Base-by-base conservation (phyloP, 257 asterid species). In the Nicotiana tabacum region DNA sequence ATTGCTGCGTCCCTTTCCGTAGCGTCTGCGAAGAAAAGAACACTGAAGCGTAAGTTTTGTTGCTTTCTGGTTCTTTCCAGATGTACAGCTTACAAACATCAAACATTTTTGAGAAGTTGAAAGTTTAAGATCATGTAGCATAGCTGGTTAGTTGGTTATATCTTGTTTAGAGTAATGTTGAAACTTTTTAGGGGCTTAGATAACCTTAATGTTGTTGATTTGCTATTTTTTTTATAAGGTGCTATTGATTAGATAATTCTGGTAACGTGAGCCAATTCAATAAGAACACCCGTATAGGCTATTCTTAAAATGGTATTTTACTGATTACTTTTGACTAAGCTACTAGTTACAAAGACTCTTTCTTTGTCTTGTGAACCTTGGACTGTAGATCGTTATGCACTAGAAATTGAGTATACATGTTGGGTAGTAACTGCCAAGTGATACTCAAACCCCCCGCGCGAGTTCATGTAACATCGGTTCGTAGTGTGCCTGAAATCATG, bases 1-100 rank as follows among this genome's bases (percentile, higher is more conserved):
- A 89, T 85, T 87, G 90, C 43, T 94, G 98, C 83, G 62, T 88
- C 78, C 83, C 89, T 81, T 92, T 94, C 80, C 91, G 98, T 67
- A 90, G 83, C 85, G 90, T 66, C 84, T 93, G 97, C 39, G 92
- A 93, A 46, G 89, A 81, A 62, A 91, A 89, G 85, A 91, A 94
- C 33, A 80, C 84, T 39, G 89, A 93, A 82, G 92, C 24, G 97
- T 94, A 88, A 85, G 94, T 56, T 10, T 80, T 77, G 16, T 1
- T 57, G 6, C 77, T 74, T 68, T 55, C 27, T 6, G 15, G 17
- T 21, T 35, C 64, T 72, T 77, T 30, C 27, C n/a, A 24, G 7
- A 21, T 33, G 56, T 6, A 43, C 37, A 0, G 16, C 9, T 72
- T 74, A 27, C 27, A 27, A 11, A 5, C 0, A 8, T 27, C 51